Evolutionary conservation across 768 basidiomycete species (phyloP).

Genomic region (Tylopilus sp.): DNA sequence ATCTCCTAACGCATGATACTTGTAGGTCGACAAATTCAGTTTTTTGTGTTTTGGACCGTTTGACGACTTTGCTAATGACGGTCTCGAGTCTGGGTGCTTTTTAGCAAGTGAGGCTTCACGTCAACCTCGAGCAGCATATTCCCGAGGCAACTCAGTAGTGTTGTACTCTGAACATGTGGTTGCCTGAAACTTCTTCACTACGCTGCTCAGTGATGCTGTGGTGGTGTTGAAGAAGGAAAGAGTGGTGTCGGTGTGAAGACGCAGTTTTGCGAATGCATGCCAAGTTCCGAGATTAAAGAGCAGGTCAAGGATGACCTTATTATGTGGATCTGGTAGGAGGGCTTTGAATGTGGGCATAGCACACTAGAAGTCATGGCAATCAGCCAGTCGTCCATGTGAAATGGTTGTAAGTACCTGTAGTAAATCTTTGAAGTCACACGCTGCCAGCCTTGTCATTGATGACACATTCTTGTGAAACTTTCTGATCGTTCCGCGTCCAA

Average conservation of each 20-base stretch:
- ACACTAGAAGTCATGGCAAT: background rate
- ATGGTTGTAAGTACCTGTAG: background rate
- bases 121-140: no score
- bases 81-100: background rate
- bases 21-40: background rate
- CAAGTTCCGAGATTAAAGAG: constrained; percentile 7
- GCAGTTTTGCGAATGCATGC: background rate
- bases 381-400: no score
- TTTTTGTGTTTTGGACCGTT: background rate
- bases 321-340: background rate
- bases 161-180: background rate
- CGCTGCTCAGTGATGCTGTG: background rate
- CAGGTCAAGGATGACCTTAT: constrained; percentile 5
- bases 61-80: no score
- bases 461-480: no score
- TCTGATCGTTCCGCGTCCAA: no score
- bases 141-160: no score
- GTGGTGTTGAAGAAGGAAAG: background rate
- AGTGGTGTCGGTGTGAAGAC: background rate
- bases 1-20: background rate
- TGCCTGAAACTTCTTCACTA: background rate
- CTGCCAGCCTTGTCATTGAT: constrained; percentile 13
- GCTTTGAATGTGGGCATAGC: background rate
- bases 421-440: constrained; percentile 38
- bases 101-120: no score